Conservation (phyloP, 1,284 basidiomycete species). For the Marasmius fiardii region DNA sequence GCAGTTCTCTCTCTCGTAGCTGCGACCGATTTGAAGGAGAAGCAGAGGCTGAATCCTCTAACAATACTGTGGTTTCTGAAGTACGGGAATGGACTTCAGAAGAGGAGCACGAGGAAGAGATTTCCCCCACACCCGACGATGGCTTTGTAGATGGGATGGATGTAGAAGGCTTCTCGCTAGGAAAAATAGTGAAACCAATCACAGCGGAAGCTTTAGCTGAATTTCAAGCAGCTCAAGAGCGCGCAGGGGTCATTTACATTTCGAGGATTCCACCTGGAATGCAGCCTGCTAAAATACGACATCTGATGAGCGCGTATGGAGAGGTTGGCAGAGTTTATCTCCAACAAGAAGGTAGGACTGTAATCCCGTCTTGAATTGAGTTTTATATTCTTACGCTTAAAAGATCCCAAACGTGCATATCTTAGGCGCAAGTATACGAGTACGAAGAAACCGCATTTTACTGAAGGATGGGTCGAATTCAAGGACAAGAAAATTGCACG, state of each 20-base stretch:
- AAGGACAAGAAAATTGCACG: slow-evolving; percentile 90
- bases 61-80: neutral
- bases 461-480: slow-evolving; percentile 99
- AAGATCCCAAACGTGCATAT: slow-evolving; percentile 78
- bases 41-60: slow-evolving; percentile 15
- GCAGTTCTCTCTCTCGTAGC: neutral
- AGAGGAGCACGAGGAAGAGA: slow-evolving; percentile 2
- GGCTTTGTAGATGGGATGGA: slow-evolving; percentile 45
- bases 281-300: slow-evolving; percentile 94
- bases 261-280: slow-evolving; percentile 98
- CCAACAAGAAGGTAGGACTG: slow-evolving; percentile 73
- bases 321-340: slow-evolving; percentile 86
- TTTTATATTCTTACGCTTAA: slow-evolving; percentile 10
- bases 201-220: slow-evolving; percentile 68
- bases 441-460: slow-evolving; percentile 84
- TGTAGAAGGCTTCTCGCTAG: slow-evolving; percentile 49
- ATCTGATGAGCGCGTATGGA: slow-evolving; percentile 85
- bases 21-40: slow-evolving; percentile 9
- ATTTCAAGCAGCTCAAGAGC: slow-evolving; percentile 66
- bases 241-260: slow-evolving; percentile 89
- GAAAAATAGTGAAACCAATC: slow-evolving; percentile 64
- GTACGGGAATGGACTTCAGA: neutral
- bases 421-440: slow-evolving; percentile 73
- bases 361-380: neutral
- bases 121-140: neutral